A percentile compares a stretch with the other conserved stretches of the same genome.
Evolutionary conservation across 2,329 filamentous ascomycete species (phyloP).

Genomic region (Diaporthe destruens): DNA sequence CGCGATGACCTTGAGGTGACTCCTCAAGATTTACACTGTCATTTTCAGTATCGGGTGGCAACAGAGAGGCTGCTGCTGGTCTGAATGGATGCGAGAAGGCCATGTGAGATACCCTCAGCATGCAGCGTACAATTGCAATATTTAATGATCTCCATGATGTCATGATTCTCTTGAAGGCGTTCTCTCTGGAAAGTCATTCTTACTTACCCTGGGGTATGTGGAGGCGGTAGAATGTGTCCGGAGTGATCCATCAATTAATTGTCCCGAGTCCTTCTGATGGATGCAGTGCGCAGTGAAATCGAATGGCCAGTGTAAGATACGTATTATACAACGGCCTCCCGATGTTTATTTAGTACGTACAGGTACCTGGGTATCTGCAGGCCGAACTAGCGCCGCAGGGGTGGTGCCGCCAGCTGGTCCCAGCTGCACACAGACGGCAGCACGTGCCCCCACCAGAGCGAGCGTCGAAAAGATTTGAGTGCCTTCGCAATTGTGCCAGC

Average conservation of each 20-base stretch:
- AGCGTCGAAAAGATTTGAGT: conserved; percentile 33
- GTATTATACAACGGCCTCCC: neutral
- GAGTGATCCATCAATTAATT: too few relatives aligned
- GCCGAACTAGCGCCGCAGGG: neutral
- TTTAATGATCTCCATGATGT: conserved; percentile 2
- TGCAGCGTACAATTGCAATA: conserved; percentile 18
- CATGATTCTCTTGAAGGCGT: neutral
- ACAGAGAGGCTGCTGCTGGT: neutral
- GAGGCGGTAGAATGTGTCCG: neutral
- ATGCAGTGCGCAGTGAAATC: too few relatives aligned
- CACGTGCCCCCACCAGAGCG: conserved; percentile 25
- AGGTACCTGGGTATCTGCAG: neutral
- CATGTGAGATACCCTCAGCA: conserved; percentile 25
- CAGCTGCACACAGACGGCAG: neutral
- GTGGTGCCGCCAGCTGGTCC: neutral
- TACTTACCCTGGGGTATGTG: too few relatives aligned
- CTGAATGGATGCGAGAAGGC: neutral
- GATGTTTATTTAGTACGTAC: neutral
- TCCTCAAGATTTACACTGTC: neutral
- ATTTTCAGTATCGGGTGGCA: neutral
- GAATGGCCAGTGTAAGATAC: neutral
- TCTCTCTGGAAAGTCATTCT: neutral
- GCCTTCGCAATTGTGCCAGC: conserved; percentile 19
- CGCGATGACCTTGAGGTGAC: neutral
- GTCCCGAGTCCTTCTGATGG: too few relatives aligned